Evolutionary conservation across 2,329 filamentous ascomycete genomes (phyloP).

Genomic region (Ramularia collo-cygni): DNA sequence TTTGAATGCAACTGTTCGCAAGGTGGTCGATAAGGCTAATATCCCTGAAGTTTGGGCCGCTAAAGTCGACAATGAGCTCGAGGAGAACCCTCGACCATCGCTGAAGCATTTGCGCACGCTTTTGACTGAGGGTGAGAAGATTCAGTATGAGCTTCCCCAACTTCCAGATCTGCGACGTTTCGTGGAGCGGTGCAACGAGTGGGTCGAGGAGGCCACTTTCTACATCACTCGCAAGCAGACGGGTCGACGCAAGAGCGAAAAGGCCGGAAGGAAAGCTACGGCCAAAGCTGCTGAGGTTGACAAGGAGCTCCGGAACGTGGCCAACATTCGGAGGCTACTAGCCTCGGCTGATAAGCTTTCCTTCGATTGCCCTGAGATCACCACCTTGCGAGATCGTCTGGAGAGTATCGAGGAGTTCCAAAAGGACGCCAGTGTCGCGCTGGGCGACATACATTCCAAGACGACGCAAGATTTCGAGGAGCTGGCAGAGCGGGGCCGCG

Average conservation of each 20-base stretch:
- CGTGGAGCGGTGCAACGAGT: slow-evolving; percentile 93
- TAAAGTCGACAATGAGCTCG: slow-evolving; percentile 77
- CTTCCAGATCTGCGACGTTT: slow-evolving; percentile 77
- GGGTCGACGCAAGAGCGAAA: slow-evolving; percentile 91
- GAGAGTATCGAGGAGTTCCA: slow-evolving; percentile 81
- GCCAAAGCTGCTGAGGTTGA: slow-evolving; percentile 75
- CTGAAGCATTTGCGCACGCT: slow-evolving; percentile 79
- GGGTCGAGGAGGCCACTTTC: slow-evolving; percentile 93
- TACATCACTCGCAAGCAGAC: slow-evolving; percentile 97
- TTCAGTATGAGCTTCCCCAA: slow-evolving; percentile 80
- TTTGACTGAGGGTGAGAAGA: slow-evolving; percentile 89
- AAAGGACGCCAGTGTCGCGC: slow-evolving; percentile 61
- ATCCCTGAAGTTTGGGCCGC: slow-evolving; percentile 84
- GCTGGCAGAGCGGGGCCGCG: slow-evolving; percentile 78
- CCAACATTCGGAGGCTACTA: slow-evolving; percentile 80
- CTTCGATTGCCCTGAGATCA: slow-evolving; percentile 90
- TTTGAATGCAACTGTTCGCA: slow-evolving; percentile 61
- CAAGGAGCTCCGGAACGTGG: slow-evolving; percentile 77
- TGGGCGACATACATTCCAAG: slow-evolving; percentile 58
- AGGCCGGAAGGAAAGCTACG: slow-evolving; percentile 68
- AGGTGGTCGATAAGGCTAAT: slow-evolving; percentile 76
- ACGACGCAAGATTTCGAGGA: slow-evolving; percentile 76
- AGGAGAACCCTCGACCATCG: slow-evolving; percentile 75
- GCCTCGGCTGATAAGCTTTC: slow-evolving; percentile 76
- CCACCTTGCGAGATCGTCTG: slow-evolving; percentile 74